Evolutionary conservation across 164 flowering plant species (phyloP), one percentile per base, ranked within the genome.

Genomic region (Saururus chinensis): DNA sequence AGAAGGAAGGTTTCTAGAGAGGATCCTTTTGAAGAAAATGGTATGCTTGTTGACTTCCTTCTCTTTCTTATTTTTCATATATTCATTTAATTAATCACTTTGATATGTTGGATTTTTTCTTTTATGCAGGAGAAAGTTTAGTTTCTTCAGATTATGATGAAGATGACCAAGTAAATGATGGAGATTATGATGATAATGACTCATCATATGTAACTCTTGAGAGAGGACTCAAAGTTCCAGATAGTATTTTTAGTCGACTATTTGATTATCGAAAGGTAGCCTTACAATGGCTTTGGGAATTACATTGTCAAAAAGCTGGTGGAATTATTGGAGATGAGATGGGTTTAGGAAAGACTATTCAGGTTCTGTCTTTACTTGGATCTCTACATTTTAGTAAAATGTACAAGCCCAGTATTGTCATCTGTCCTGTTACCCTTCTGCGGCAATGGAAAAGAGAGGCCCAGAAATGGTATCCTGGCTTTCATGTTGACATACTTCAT

Each of bases 311-410:
- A 81, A 81, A 72, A 81, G 95, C 95, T n/a, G 99, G 99, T 72
- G 99, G 99, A 42, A 88, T 95, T 59, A 88, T 95, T 69, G 99
- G 99, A 51, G 97, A 95, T 77, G 99, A 95, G 74, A 95, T 95
- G 99, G 99, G 99, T 62, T 96, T 95, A 66, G 99, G 99, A 48
- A 95, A 95, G 77, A 95, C 97, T 41, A 73, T 95, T 65, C 99
- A 95, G 72, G 85, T 95, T 20, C 53, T 95, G 61, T 70, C 96
- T 56, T 95, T 95, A 60, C 93, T 95, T 66, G 96, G 86, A 67
- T 82, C 99, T 61, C 78, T 95, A 79, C 99, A 95, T 76, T 87
- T 80, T 70, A 95, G 99, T 76, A 72, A 79, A 23, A 82, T 88
- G 95, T 95, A 87, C 71, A 87, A 82, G 67, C 95, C 99, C 23